Percentiles rank a stretch among this genome's conserved stretches.
Evolutionary conservation across 768 basidiomycete species (phyloP).

Genomic region (Butyriboletus loyo): DNA sequence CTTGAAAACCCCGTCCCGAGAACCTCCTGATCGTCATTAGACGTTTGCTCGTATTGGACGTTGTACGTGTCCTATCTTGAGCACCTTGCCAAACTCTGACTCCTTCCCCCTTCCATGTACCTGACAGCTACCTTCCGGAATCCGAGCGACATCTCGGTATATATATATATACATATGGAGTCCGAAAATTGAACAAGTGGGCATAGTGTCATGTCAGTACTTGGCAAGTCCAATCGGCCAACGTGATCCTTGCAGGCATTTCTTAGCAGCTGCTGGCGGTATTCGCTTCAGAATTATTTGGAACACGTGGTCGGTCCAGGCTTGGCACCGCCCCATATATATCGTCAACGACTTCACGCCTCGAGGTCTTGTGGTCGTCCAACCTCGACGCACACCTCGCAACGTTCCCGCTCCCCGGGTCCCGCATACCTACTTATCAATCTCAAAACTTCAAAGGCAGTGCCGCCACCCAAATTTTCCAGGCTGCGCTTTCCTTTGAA

Average conservation of each 20-base stretch:
- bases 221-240: no score
- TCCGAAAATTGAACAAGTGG: not conserved
- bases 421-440: slow-evolving; percentile 1
- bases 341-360: slow-evolving; percentile 4
- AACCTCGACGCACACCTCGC: slow-evolving; percentile 9
- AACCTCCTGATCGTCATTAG: slow-evolving; percentile 8
- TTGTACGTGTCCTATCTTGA: not conserved
- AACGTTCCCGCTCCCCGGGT: slow-evolving; percentile 13
- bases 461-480: slow-evolving; percentile 2
- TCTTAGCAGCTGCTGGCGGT: not conserved
- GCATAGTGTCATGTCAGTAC: not conserved
- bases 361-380: slow-evolving; percentile 14
- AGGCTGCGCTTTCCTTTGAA: slow-evolving; percentile 10
- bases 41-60: not conserved
- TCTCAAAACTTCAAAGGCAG: slow-evolving; percentile 10
- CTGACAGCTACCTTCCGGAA: not conserved
- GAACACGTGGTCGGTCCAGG: slow-evolving; percentile 5
- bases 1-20: slow-evolving; percentile 10
- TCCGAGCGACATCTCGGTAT: not conserved
- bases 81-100: not conserved
- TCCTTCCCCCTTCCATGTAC: not conserved
- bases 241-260: no score
- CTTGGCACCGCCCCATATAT: slow-evolving; percentile 6
- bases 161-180: not conserved
- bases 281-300: no score